Evolutionary conservation across 306 rosid species (phyloP).

Genomic region (Dryas octopetala): DNA sequence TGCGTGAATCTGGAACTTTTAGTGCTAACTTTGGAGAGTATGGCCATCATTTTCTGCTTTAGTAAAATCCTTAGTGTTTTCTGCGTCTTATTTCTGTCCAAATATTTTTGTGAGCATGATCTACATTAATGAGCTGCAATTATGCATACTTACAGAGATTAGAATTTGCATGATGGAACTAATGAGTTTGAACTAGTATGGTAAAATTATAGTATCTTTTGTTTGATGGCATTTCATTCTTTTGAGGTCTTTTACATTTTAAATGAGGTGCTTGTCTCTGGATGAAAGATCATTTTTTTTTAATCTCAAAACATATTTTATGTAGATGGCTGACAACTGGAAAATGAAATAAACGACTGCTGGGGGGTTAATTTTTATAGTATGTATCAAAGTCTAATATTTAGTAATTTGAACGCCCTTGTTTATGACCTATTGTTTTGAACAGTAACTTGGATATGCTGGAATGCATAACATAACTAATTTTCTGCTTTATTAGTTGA

Average conservation of each 20-base stretch:
- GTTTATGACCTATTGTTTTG: not conserved
- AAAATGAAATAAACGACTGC: not conserved
- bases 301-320: not conserved
- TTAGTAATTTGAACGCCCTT: not conserved
- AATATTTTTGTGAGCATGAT: constrained; percentile 12
- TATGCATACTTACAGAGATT: not conserved
- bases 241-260: not conserved
- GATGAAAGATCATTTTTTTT: not conserved
- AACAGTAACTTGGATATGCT: not conserved
- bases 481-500: not conserved
- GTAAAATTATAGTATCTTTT: not conserved
- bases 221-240: not conserved
- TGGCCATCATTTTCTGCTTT: constrained; percentile 27
- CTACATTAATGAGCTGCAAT: not conserved
- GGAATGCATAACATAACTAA: not conserved
- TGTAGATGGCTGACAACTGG: not conserved
- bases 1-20: constrained; percentile 82
- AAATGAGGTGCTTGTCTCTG: not conserved
- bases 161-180: not conserved
- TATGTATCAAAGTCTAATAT: not conserved
- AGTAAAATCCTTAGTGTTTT: not conserved
- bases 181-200: constrained; percentile 12
- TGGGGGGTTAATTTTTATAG: not conserved
- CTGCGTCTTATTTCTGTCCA: not conserved
- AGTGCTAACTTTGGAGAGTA: constrained; percentile 82